A percentile compares a stretch with the other conserved stretches of the same genome.
Evolutionary conservation across 2,329 filamentous ascomycete genomes (phyloP).

Genomic region (Diaporthe sp.): DNA sequence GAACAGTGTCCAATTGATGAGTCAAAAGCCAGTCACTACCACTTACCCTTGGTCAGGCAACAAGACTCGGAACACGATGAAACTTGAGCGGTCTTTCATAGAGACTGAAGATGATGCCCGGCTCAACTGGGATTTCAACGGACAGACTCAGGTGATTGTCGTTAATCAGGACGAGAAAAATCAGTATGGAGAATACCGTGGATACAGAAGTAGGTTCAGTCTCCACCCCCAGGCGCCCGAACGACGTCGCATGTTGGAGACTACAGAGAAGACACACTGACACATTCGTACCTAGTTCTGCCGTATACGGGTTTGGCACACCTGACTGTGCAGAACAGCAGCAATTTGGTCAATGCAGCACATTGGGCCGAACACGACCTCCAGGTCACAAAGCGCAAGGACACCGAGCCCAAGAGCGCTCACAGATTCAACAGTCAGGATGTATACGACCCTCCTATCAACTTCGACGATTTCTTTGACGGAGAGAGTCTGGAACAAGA

Average conservation of each 20-base stretch:
- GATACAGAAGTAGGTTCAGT: slow-evolving; percentile 55
- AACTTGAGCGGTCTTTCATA: slow-evolving; percentile 58
- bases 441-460: slow-evolving; percentile 61
- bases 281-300: slow-evolving; percentile 48
- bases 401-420: slow-evolving; percentile 63
- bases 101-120: slow-evolving; percentile 58
- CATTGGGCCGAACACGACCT: slow-evolving; percentile 66
- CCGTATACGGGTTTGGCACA: slow-evolving; percentile 56
- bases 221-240: too few relatives aligned
- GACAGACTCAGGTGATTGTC: slow-evolving; percentile 62
- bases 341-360: slow-evolving; percentile 59
- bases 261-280: background rate
- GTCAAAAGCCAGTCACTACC: slow-evolving; percentile 50
- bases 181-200: slow-evolving; percentile 64
- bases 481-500: slow-evolving; percentile 58
- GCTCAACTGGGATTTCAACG: slow-evolving; percentile 64
- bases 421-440: slow-evolving; percentile 62
- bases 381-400: slow-evolving; percentile 64
- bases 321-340: slow-evolving; percentile 64
- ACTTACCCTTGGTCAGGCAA: slow-evolving; percentile 65
- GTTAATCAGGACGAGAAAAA: slow-evolving; percentile 65
- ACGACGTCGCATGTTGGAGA: background rate
- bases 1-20: slow-evolving; percentile 59
- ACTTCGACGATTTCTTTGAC: slow-evolving; percentile 65
- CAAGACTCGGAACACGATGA: slow-evolving; percentile 65